Percentiles rank a stretch among this genome's conserved stretches.
These are phyloP conservation scores for Phaeosphaeria sp. DNA, from an alignment of 2,329 filamentous ascomycete species.

Conservation along the genomic window DNA sequence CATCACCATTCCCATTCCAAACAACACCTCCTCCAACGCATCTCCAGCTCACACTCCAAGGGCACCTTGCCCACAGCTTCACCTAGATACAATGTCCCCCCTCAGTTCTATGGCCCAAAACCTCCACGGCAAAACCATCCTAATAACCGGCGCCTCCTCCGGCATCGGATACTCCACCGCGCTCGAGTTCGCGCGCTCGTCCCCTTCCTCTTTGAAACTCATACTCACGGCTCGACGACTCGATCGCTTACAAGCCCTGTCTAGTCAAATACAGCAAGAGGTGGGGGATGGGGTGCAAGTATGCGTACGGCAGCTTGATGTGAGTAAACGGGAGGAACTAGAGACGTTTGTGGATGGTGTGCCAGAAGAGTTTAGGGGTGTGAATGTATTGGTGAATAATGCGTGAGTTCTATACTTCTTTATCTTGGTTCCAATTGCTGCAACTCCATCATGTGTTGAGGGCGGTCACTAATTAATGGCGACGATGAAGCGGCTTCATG, in stretches of 20 bases:
- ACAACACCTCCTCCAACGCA: not conserved
- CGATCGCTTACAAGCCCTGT: slow-evolving; percentile 75
- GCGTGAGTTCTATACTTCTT: slow-evolving; percentile 67
- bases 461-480: not conserved
- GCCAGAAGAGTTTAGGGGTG: slow-evolving; percentile 81
- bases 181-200: slow-evolving; percentile 86
- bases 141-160: slow-evolving; percentile 89
- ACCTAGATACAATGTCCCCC: slow-evolving; percentile 7
- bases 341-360: slow-evolving; percentile 73
- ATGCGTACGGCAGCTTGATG: slow-evolving; percentile 81
- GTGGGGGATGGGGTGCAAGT: slow-evolving; percentile 69
- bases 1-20: not conserved
- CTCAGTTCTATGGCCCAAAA: slow-evolving; percentile 72
- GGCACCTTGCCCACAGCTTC: not conserved
- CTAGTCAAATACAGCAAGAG: slow-evolving; percentile 75
- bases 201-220: slow-evolving; percentile 76
- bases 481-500: slow-evolving; percentile 72
- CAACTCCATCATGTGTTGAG: not conserved
- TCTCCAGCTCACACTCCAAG: too few relatives aligned
- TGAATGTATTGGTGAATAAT: slow-evolving; percentile 94
- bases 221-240: slow-evolving; percentile 83
- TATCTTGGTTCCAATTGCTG: not conserved
- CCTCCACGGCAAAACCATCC: slow-evolving; percentile 86
- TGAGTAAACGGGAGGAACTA: slow-evolving; percentile 79
- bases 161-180: slow-evolving; percentile 85